phyloP scores from a whole-genome alignment of 306 rosid species.

The Vicia faba region DNA sequence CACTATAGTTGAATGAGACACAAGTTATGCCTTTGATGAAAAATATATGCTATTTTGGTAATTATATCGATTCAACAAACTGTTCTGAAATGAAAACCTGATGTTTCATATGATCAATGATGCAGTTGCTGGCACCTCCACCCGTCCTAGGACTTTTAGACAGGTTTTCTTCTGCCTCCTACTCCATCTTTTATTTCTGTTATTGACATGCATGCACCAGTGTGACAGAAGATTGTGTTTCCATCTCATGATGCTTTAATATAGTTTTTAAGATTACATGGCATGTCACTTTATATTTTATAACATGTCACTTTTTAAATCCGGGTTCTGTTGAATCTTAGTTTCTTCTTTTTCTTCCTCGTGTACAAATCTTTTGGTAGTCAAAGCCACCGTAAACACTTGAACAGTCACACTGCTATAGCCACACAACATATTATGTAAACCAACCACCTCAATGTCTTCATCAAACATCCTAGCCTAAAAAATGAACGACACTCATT shows the following conservation, averaged over 20 bases:
- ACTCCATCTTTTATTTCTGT: constrained; percentile 8
- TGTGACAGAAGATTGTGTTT: constrained; percentile 6
- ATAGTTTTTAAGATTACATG: background rate
- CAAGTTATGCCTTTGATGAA: background rate
- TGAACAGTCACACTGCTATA: too few species aligned
- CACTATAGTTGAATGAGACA: constrained; percentile 3
- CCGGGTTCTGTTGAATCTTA: background rate
- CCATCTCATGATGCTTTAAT: background rate
- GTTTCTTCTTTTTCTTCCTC: too few species aligned
- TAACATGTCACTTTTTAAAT: background rate
- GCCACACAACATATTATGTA: background rate
- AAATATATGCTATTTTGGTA: background rate
- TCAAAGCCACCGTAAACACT: too few species aligned
- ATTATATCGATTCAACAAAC: background rate
- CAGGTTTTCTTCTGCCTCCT: constrained; percentile 53
- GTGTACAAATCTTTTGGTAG: too few species aligned
- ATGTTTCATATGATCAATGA: constrained; percentile 43
- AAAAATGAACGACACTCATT: background rate
- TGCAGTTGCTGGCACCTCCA: constrained; percentile 88
- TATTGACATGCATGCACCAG: background rate
- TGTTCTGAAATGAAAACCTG: constrained; percentile 26
- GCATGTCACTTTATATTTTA: background rate
- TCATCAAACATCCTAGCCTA: background rate
- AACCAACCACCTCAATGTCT: background rate
- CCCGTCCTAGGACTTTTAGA: constrained; percentile 72